Conservation (phyloP, 164 flowering plant genomes). For the Paratinospora sagittata region DNA sequence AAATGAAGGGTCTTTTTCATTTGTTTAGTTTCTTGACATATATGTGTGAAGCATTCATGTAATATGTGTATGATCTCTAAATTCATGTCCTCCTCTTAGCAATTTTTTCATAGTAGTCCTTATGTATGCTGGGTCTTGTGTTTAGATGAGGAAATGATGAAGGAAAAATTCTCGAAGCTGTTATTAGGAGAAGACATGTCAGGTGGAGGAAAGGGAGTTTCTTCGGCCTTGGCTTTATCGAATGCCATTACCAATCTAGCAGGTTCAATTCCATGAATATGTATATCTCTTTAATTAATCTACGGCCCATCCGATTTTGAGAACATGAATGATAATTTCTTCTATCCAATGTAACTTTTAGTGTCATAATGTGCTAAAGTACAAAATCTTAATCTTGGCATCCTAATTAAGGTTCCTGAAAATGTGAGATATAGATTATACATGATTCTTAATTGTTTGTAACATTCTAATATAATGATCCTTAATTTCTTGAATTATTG, state of each 20-base stretch:
- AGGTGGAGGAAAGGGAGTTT: conserved; percentile 91
- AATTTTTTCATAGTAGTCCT: no score
- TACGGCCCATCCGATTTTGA: neutral
- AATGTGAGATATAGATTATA: no score
- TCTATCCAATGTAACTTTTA: no score
- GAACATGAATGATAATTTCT: neutral
- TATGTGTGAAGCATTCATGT: neutral
- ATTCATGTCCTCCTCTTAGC: no score
- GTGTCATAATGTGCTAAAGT: neutral
- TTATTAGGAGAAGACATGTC: conserved; percentile 98
- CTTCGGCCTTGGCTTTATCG: conserved; percentile 91
- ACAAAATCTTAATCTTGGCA: neutral
- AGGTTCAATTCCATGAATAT: conserved; percentile 31
- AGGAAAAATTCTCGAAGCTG: conserved; percentile 81
- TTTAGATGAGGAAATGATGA: conserved; percentile 68
- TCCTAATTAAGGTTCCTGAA: no score
- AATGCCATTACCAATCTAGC: conserved; percentile 90
- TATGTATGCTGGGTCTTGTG: neutral
- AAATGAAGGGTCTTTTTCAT: no score
- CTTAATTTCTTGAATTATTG: neutral
- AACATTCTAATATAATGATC: no score
- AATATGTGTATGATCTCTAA: no score
- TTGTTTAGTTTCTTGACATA: no score
- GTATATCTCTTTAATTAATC: neutral
- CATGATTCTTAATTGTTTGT: no score